These are phyloP conservation scores for Saccharomyces paradoxus DNA, from an alignment of 805 yeast genomes.

Conservation along the genomic window DNA sequence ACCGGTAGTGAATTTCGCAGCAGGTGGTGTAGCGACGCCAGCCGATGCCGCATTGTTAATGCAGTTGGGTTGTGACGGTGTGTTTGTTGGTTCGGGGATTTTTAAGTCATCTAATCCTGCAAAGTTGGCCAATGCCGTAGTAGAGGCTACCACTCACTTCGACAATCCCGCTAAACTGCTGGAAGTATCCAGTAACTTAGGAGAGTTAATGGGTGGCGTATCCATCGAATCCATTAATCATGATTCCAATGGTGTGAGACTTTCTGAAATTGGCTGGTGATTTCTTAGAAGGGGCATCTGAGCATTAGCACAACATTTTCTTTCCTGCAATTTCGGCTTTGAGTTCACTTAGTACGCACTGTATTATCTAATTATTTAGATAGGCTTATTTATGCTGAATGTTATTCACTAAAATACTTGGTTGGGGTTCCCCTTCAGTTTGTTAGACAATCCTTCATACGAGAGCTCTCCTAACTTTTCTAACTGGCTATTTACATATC, in stretches of 20 bases:
- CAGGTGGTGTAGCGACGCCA: conserved; percentile 82
- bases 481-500: conserved; percentile 3
- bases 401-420: background rate
- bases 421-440: background rate
- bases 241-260: conserved; percentile 16
- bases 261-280: conserved; percentile 49
- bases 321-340: background rate
- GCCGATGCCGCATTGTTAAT: conserved; percentile 78
- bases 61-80: conserved; percentile 69
- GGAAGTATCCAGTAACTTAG: conserved; percentile 61
- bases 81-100: conserved; percentile 70
- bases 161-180: conserved; percentile 51
- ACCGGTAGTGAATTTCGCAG: conserved; percentile 78
- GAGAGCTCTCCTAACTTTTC: background rate
- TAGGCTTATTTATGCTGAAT: background rate
- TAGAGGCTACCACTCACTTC: conserved; percentile 66
- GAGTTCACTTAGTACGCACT: background rate
- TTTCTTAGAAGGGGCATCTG: too few species aligned
- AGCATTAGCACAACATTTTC: background rate
- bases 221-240: conserved; percentile 45
- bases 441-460: background rate
- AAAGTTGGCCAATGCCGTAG: conserved; percentile 68
- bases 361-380: background rate
- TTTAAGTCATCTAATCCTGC: conserved; percentile 69
- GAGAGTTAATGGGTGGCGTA: conserved; percentile 70